phyloP scores from a whole-genome alignment of 2,329 filamentous ascomycete species.

The Phaeosphaeriaceae sp. region DNA sequence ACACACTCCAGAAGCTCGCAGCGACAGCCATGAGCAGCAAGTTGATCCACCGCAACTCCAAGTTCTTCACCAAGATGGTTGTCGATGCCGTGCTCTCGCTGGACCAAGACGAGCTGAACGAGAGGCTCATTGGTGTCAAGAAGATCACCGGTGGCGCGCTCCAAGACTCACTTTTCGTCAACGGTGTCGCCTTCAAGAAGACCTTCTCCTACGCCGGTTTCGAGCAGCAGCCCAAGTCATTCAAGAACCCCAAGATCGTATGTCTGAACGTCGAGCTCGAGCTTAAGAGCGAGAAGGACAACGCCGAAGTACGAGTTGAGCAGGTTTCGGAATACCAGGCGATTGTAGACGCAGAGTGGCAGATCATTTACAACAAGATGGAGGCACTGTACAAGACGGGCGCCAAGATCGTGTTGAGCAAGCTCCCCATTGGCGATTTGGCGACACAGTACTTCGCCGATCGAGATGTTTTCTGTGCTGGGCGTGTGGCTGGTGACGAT shows the following conservation, averaged over 20 bases:
- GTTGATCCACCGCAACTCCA: conserved; percentile 95
- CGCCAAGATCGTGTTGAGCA: conserved; percentile 96
- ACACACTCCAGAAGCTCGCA: conserved; percentile 88
- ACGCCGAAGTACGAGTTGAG: conserved; percentile 96
- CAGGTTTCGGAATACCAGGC: conserved; percentile 99
- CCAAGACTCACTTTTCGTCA: conserved; percentile 95
- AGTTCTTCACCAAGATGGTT: conserved; percentile 98
- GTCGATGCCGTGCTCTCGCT: conserved; percentile 95
- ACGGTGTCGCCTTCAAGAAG: conserved; percentile 99
- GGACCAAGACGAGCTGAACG: conserved; percentile 96
- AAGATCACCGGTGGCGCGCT: conserved; percentile 96
- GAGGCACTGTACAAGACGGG: conserved; percentile 93
- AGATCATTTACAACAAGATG: conserved; percentile 99
- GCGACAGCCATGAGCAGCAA: conserved; percentile 99
- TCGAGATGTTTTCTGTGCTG: conserved; percentile 97
- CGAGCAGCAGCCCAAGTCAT: conserved; percentile 97
- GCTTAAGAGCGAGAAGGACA: conserved; percentile 98
- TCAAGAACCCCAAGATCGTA: conserved; percentile 93
- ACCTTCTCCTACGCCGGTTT: conserved; percentile 99
- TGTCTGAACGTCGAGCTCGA: conserved; percentile 98
- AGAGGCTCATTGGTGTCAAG: conserved; percentile 97
- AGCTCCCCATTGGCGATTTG: conserved; percentile 95
- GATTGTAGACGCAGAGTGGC: conserved; percentile 98
- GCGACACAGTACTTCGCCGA: conserved; percentile 98
- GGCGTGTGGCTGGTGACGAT: conserved; percentile 88